Evolutionary conservation across 2,329 filamentous ascomycete genomes (phyloP).

Genomic region (Lecanosticta acicola): DNA sequence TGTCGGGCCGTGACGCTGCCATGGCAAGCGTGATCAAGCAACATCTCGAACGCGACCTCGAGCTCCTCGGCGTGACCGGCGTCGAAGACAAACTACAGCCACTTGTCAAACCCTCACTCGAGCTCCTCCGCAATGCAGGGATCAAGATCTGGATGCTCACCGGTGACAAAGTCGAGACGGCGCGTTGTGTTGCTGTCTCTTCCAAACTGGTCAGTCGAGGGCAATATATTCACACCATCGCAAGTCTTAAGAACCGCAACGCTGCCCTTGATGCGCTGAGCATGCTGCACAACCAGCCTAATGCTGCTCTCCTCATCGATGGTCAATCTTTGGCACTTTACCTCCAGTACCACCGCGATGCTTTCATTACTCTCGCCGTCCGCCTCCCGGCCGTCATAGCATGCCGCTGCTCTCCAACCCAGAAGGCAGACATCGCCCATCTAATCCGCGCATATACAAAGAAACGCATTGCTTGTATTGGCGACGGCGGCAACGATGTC

Average conservation of each 20-base stretch:
- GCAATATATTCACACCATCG: constrained; percentile 92
- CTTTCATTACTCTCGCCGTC: constrained; percentile 86
- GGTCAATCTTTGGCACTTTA: constrained; percentile 84
- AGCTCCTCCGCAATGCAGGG: constrained; percentile 90
- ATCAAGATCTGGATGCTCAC: constrained; percentile 99
- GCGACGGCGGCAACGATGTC: constrained; percentile 96
- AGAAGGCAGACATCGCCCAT: constrained; percentile 89
- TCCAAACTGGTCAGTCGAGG: constrained; percentile 89
- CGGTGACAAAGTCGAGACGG: constrained; percentile 96
- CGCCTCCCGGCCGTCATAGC: constrained; percentile 86
- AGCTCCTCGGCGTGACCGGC: constrained; percentile 92
- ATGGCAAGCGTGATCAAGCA: constrained; percentile 76
- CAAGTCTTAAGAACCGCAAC: constrained; percentile 68
- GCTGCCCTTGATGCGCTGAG: constrained; percentile 83
- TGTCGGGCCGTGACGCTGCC: constrained; percentile 71
- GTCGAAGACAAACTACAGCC: constrained; percentile 95
- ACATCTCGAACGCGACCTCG: constrained; percentile 79
- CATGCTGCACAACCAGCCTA: constrained; percentile 75
- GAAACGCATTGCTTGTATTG: constrained; percentile 95
- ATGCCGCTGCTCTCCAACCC: constrained; percentile 91
- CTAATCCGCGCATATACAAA: constrained; percentile 87
- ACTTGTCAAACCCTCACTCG: constrained; percentile 91
- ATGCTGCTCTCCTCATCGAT: constrained; percentile 88
- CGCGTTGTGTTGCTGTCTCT: constrained; percentile 89
- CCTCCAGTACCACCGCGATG: constrained; percentile 71